Percentiles rank a stretch among this genome's conserved stretches.
Evolutionary conservation across 768 basidiomycete genomes (phyloP).

Genomic region (Pisolithus tinctorius): DNA sequence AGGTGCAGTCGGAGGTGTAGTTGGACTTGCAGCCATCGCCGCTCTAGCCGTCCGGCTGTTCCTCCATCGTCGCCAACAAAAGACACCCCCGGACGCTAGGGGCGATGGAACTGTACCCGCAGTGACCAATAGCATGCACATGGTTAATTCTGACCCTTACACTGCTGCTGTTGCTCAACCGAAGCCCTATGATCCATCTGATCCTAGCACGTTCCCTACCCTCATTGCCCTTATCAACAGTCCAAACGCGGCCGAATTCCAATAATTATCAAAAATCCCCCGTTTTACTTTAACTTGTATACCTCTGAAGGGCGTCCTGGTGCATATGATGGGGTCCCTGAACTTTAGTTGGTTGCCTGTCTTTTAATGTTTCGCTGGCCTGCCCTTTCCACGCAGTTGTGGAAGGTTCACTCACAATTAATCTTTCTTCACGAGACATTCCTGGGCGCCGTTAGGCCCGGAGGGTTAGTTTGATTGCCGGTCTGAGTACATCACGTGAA

Average conservation of each 20-base stretch:
- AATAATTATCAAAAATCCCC: no score
- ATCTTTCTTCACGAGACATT: no score
- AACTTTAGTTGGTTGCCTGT: background rate
- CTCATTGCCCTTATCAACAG: background rate
- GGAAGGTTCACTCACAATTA: no score
- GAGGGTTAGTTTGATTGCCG: no score
- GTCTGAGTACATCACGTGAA: no score
- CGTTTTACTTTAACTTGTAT: background rate
- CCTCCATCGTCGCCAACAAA: background rate
- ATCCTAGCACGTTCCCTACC: background rate
- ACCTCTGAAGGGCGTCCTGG: background rate
- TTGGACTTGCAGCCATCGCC: conserved; percentile 1
- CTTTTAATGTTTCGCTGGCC: no score
- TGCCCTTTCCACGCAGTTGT: no score
- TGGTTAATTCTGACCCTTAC: background rate
- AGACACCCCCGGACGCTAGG: background rate
- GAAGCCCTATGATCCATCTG: background rate
- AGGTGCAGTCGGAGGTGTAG: conserved; percentile 8
- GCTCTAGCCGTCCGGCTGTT: conserved; percentile 3
- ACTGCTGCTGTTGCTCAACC: background rate
- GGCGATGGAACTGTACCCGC: background rate
- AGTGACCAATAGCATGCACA: background rate
- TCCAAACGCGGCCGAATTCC: background rate
- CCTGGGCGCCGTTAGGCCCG: no score
- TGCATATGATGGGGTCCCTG: background rate